A percentile compares a stretch with the other conserved stretches of the same genome.
Conservation (phyloP, 2,329 filamentous ascomycete genomes). For the Ascochyta koolunga region DNA sequence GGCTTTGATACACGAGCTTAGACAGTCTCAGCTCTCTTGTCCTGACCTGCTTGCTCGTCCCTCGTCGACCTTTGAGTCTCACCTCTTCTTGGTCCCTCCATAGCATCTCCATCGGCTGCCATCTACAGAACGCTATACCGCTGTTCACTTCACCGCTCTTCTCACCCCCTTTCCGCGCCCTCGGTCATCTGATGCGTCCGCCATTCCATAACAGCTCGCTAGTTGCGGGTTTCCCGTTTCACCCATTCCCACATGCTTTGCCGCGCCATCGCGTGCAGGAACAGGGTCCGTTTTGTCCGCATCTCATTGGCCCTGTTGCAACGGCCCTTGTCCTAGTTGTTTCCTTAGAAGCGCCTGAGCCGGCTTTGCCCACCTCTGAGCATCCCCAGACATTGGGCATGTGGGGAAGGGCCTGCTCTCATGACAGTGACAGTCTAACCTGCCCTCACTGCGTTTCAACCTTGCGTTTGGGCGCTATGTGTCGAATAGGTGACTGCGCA, state of each 20-base stretch:
- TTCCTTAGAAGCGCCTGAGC: slow-evolving; percentile 40
- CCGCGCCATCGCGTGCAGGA: slow-evolving; percentile 29
- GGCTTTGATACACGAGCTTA: slow-evolving; percentile 2
- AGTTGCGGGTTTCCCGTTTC: slow-evolving; percentile 26
- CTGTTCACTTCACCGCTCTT: background rate
- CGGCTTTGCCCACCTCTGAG: slow-evolving; percentile 26
- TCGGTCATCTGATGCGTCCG: slow-evolving; percentile 41
- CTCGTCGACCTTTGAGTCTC: background rate
- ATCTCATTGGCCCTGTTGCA: slow-evolving; percentile 25
- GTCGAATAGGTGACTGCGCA: slow-evolving; percentile 16
- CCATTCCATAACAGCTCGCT: slow-evolving; percentile 18
- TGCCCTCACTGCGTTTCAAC: slow-evolving; percentile 24
- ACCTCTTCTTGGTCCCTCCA: slow-evolving; percentile 5
- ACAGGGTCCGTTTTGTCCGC: slow-evolving; percentile 20
- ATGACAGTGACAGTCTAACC: slow-evolving; percentile 20
- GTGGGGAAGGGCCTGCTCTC: slow-evolving; percentile 31
- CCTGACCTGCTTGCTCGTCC: background rate
- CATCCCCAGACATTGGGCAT: slow-evolving; percentile 19
- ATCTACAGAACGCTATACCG: slow-evolving; percentile 6
- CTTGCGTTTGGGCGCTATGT: slow-evolving; percentile 15
- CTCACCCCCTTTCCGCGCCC: slow-evolving; percentile 3
- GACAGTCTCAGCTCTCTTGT: slow-evolving; percentile 6
- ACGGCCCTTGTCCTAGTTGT: slow-evolving; percentile 25
- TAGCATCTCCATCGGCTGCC: background rate
- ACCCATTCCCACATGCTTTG: slow-evolving; percentile 21